These are phyloP conservation scores for Zygoascus biomembranicola DNA, from an alignment of 805 yeast genomes.

Conservation along the genomic window DNA sequence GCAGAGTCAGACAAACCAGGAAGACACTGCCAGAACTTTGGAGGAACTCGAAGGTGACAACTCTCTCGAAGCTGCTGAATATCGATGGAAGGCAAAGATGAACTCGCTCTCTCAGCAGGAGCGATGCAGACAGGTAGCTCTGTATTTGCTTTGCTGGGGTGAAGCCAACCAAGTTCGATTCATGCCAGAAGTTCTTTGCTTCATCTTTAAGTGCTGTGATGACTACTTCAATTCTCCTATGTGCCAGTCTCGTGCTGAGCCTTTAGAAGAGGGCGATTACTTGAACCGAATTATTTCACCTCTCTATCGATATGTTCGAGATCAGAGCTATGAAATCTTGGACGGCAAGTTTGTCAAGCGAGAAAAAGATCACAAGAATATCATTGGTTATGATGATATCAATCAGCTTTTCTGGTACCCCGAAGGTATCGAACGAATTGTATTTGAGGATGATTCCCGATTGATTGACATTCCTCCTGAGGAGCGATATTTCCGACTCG, in stretches of 20 bases:
- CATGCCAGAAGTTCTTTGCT: conserved; percentile 83
- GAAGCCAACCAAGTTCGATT: conserved; percentile 85
- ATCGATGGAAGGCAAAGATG: conserved; percentile 68
- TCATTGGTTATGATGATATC: conserved; percentile 88
- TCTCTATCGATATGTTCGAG: conserved; percentile 56
- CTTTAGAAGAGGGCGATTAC: conserved; percentile 57
- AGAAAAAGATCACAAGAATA: conserved; percentile 58
- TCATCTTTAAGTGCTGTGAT: conserved; percentile 87
- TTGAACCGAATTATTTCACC: conserved; percentile 92
- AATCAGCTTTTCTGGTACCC: conserved; percentile 99
- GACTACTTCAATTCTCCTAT: conserved; percentile 85
- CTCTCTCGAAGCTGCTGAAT: conserved; percentile 60
- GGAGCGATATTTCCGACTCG: conserved; percentile 82
- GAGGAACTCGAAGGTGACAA: conserved; percentile 63
- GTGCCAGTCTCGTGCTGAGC: conserved; percentile 63
- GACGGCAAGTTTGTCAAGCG: conserved; percentile 53
- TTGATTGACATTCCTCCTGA: conserved; percentile 81
- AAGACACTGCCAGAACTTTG: conserved; percentile 45
- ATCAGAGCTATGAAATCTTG: conserved; percentile 53
- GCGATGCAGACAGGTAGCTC: conserved; percentile 56
- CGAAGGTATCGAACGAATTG: conserved; percentile 91
- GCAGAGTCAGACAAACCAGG: conserved; percentile 36
- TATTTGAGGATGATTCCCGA: conserved; percentile 86
- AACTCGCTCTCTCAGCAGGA: conserved; percentile 43
- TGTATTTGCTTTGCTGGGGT: conserved; percentile 63